These are phyloP conservation scores for Aspergillus versicolor DNA, from an alignment of 2,329 filamentous ascomycete species.

Conservation along the genomic window DNA sequence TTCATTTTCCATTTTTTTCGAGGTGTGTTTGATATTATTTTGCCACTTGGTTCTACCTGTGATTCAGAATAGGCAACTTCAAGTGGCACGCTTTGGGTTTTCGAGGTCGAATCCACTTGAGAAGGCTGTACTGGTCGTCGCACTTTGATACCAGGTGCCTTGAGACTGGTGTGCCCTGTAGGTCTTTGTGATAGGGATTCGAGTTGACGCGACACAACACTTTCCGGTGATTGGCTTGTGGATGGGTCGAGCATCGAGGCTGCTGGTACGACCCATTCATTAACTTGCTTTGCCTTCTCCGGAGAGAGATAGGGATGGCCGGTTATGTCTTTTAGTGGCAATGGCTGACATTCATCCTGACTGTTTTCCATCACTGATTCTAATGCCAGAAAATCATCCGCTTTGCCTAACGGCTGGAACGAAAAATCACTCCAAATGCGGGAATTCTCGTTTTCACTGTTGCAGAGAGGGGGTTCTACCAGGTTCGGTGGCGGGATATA, in stretches of 20 bases:
- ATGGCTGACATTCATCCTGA: neutral
- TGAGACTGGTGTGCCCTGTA: neutral
- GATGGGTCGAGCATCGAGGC: neutral
- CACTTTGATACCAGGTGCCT: conserved; percentile 20
- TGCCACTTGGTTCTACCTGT: conserved; percentile 3
- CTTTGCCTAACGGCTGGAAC: conserved; percentile 33
- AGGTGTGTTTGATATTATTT: neutral
- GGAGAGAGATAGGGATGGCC: conserved; percentile 25
- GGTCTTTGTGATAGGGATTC: neutral
- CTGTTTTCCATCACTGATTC: conserved; percentile 16
- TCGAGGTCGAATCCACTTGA: neutral
- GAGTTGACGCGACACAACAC: neutral
- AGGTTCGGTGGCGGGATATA: conserved; percentile 19
- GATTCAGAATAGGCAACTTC: neutral
- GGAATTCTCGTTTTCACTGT: conserved; percentile 22
- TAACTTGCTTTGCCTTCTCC: conserved; percentile 30
- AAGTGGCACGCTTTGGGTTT: neutral
- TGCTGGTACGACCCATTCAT: conserved; percentile 25
- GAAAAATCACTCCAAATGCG: conserved; percentile 32
- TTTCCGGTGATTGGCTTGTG: neutral
- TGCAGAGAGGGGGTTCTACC: conserved; percentile 17
- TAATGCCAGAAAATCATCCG: conserved; percentile 20
- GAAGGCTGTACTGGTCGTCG: conserved; percentile 11
- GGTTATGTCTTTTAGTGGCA: conserved; percentile 4
- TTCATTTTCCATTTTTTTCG: conserved; percentile 22